Evolutionary conservation across 768 basidiomycete species (phyloP), one percentile per base, ranked within the genome.

Genomic region (Calocybe gangraenosa): DNA sequence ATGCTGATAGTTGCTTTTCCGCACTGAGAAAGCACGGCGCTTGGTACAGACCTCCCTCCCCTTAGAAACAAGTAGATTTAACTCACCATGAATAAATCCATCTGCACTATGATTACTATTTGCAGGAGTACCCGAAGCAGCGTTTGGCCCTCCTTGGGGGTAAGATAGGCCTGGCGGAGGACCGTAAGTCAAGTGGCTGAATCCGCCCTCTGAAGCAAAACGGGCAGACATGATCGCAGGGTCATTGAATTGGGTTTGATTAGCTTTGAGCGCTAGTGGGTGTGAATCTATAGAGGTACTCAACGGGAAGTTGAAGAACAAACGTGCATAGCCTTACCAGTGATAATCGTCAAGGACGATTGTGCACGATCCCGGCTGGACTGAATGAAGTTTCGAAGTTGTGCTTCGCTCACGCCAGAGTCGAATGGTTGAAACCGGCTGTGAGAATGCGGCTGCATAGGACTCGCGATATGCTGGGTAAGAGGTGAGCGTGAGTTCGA

Each of bases 31-130:
- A 84, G 85, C 73, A 86, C 81, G 83, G 84, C 67, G 70, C 84
- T 88, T 76, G 87, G 85, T 87, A 89, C 82, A 76, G 82, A 74
- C 83, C 84, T 78, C 84, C 86, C 82, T 84, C 85, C 84, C 84
- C 82, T 78, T 63, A 67, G 66, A 65, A 62, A 68, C 66, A 62
- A 64, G 55, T 48, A 60, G 71, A 69, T 69, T 61, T 54, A 56
- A 82, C 87, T 88, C 82, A 88, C 87, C 80, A 69, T 82, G 69
- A 51, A 65, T 59, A 38, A 73, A 70, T 48, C 65, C 67, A 57
- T 65, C 68, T 23, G 58, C 55, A 43, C 72, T 60, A 42, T 57
- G 49, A 37, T 33, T 49, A 13, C 47, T 58, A 40, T 53, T 53
- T 45, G 55, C 35, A 40, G 57, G 44, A 52, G 59, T 56, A 36